A percentile compares a stretch with the other conserved stretches of the same genome.
Conservation (phyloP, 2,329 filamentous ascomycete genomes). For the Fusarium nurragi region DNA sequence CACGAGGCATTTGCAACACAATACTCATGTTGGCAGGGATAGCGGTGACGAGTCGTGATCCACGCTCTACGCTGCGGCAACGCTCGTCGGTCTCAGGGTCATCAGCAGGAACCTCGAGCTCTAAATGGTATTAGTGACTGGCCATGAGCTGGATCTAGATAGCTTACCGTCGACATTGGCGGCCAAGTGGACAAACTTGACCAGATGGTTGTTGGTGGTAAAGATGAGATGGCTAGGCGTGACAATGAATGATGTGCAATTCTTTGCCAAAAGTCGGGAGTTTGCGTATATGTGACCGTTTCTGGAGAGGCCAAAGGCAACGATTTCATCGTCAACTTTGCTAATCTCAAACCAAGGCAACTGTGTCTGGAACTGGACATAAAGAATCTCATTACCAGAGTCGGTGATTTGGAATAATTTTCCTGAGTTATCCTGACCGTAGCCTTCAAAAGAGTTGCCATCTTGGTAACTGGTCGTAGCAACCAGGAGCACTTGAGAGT, state of each 20-base stretch:
- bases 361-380: slow-evolving; percentile 55
- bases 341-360: slow-evolving; percentile 64
- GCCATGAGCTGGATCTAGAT: not conserved
- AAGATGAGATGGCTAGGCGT: slow-evolving; percentile 87
- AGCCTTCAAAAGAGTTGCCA: slow-evolving; percentile 46
- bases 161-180: slow-evolving; percentile 69
- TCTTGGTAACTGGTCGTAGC: slow-evolving; percentile 50
- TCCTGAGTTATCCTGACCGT: slow-evolving; percentile 59
- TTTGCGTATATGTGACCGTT: slow-evolving; percentile 84
- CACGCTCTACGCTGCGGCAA: slow-evolving; percentile 90
- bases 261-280: slow-evolving; percentile 77
- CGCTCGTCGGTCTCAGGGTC: slow-evolving; percentile 92
- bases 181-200: slow-evolving; percentile 89
- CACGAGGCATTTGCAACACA: slow-evolving; percentile 92
- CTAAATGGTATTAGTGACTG: slow-evolving; percentile 55
- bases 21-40: slow-evolving; percentile 89
- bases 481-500: slow-evolving; percentile 36
- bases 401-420: slow-evolving; percentile 54
- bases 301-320: slow-evolving; percentile 73
- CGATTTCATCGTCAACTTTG: slow-evolving; percentile 53
- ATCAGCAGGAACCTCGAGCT: slow-evolving; percentile 83
- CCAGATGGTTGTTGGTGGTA: slow-evolving; percentile 89
- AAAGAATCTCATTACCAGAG: slow-evolving; percentile 48
- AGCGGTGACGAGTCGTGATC: slow-evolving; percentile 84
- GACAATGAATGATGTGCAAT: slow-evolving; percentile 89